Conservation (phyloP, 2,329 filamentous ascomycete species). For the Endothia cerciana region DNA sequence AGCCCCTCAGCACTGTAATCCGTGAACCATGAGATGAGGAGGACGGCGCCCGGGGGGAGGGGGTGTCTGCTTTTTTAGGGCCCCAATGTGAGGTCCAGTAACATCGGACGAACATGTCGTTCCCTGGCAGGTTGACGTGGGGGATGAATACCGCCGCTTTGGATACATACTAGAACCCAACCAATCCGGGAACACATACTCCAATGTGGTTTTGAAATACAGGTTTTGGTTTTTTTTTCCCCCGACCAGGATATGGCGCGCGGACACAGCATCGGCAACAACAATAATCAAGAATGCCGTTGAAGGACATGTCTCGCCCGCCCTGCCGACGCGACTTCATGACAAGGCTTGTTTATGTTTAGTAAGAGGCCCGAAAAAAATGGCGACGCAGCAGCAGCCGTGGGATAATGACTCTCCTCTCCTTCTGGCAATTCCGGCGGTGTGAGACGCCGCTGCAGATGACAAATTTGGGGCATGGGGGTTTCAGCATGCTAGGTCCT, state of each 20-base stretch:
- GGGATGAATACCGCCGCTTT: not conserved
- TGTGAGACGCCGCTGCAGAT: conserved; percentile 24
- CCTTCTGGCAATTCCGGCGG: conserved; percentile 20
- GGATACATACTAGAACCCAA: not conserved
- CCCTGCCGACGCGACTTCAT: not conserved
- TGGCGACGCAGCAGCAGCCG: not conserved
- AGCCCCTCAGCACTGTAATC: conserved; percentile 26
- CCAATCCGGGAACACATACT: too few species aligned
- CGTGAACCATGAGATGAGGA: not conserved
- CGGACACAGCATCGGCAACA: too few species aligned
- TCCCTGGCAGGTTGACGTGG: not conserved
- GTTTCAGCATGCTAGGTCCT: conserved; percentile 3
- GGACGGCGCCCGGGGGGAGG: not conserved
- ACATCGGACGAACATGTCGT: not conserved
- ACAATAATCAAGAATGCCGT: not conserved
- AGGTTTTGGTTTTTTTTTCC: too few species aligned
- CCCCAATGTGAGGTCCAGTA: too few species aligned
- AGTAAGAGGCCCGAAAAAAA: not conserved
- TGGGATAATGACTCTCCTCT: conserved; percentile 8
- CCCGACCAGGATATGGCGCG: not conserved
- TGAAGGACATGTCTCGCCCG: conserved; percentile 3
- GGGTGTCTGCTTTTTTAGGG: too few species aligned
- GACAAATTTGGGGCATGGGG: conserved; percentile 2
- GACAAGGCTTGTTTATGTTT: not conserved
- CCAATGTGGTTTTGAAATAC: too few species aligned